Percentiles rank a stretch among this genome's conserved stretches.
phyloP scores from a whole-genome alignment of 1,139 yeast genomes.

The Hyphopichia pseudoburtonii region DNA sequence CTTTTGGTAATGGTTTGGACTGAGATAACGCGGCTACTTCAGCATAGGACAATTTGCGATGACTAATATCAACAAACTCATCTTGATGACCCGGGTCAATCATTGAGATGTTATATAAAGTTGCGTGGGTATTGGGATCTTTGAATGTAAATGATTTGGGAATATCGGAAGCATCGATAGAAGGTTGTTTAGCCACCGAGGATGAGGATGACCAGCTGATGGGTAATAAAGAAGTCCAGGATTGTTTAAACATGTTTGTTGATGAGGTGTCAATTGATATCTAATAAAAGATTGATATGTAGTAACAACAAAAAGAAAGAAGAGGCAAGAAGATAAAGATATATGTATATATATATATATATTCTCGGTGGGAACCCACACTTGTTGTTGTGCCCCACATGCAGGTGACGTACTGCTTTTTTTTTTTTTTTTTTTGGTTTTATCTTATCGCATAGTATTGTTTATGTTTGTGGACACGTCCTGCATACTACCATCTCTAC shows the following conservation, averaged over 20 bases:
- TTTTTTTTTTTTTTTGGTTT: too few species aligned
- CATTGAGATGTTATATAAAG: constrained; percentile 38
- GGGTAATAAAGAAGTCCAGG: constrained; percentile 11
- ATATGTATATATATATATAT: constrained; percentile 1
- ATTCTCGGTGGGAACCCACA: too few species aligned
- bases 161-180: constrained; percentile 5
- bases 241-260: constrained; percentile 19
- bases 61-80: constrained; percentile 35
- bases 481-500: too few species aligned
- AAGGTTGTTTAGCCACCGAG: neutral
- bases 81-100: constrained; percentile 14
- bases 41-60: constrained; percentile 41
- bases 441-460: too few species aligned
- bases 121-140: constrained; percentile 21
- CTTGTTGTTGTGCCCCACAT: too few species aligned
- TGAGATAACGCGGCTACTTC: constrained; percentile 40
- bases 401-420: too few species aligned
- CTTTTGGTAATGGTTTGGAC: constrained; percentile 13
- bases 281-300: constrained; percentile 1
- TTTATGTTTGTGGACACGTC: too few species aligned
- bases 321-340: constrained; percentile 1
- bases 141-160: constrained; percentile 29
- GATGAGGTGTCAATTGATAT: neutral
- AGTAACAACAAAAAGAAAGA: constrained; percentile 1
- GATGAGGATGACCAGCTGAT: neutral